These are phyloP conservation scores for Candida chilensis DNA, from an alignment of 805 yeast species.

Conservation along the genomic window DNA sequence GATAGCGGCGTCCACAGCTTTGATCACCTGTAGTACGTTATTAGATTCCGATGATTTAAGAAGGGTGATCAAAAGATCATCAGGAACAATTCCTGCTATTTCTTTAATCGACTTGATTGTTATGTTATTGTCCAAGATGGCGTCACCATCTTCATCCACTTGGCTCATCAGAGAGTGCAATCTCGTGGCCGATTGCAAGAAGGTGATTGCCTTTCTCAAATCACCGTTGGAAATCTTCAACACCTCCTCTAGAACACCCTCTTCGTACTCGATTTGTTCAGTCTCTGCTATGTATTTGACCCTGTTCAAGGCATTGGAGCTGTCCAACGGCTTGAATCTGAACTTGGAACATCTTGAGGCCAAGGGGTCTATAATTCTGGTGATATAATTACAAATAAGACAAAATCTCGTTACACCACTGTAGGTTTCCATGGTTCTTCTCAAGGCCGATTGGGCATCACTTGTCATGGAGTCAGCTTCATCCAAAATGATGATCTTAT, in stretches of 20 bases:
- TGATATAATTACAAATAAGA: slow-evolving; percentile 90
- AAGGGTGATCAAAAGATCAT: slow-evolving; percentile 30
- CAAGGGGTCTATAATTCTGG: slow-evolving; percentile 92
- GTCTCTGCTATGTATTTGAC: slow-evolving; percentile 48
- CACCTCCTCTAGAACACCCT: slow-evolving; percentile 51
- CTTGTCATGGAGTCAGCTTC: slow-evolving; percentile 98
- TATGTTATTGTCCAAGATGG: slow-evolving; percentile 25
- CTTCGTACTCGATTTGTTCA: slow-evolving; percentile 35
- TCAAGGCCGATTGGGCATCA: slow-evolving; percentile 91
- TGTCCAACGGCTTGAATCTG: slow-evolving; percentile 74
- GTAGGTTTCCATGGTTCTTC: slow-evolving; percentile 91
- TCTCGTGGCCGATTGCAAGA: slow-evolving; percentile 75
- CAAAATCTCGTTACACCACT: slow-evolving; percentile 90
- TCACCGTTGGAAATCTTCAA: slow-evolving; percentile 80
- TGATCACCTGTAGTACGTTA: slow-evolving; percentile 18
- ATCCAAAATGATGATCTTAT: slow-evolving; percentile 84
- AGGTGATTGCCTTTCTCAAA: slow-evolving; percentile 86
- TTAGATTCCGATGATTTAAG: slow-evolving; percentile 19
- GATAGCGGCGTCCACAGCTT: slow-evolving; percentile 39
- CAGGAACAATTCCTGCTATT: slow-evolving; percentile 69
- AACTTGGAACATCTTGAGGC: slow-evolving; percentile 96
- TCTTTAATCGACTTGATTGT: slow-evolving; percentile 46
- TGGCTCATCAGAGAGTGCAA: slow-evolving; percentile 20
- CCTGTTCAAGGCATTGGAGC: slow-evolving; percentile 60
- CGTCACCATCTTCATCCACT: slow-evolving; percentile 12